Evolutionary conservation across 2,329 filamentous ascomycete genomes (phyloP).

Genomic region (Hypoxylon sp.): DNA sequence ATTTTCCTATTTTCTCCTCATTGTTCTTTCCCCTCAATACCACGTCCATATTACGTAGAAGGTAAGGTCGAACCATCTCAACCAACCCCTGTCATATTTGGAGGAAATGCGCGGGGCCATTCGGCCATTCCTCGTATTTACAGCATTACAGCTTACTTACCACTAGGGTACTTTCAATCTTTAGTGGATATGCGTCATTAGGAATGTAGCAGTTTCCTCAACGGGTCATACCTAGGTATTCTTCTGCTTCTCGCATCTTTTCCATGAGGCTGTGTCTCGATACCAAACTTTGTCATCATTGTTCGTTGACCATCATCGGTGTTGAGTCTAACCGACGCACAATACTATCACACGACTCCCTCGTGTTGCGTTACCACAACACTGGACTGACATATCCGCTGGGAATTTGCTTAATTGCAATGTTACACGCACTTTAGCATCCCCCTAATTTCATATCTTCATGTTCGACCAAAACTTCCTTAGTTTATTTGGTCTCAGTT

Average conservation of each 20-base stretch:
- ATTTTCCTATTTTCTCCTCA: slow-evolving; percentile 1
- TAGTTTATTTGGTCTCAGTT: slow-evolving; percentile 25
- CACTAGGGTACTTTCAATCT: slow-evolving; percentile 7
- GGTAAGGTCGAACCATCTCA: slow-evolving; percentile 26
- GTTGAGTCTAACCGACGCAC: slow-evolving; percentile 18
- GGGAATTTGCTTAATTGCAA: slow-evolving; percentile 31
- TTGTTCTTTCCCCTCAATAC: slow-evolving; percentile 17
- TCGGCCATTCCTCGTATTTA: slow-evolving; percentile 43
- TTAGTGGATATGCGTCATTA: slow-evolving; percentile 21
- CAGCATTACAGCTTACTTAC: slow-evolving; percentile 25
- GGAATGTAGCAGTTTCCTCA: slow-evolving; percentile 42
- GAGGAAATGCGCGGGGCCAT: slow-evolving; percentile 34
- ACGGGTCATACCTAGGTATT: slow-evolving; percentile 13
- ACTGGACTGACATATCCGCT: slow-evolving; percentile 6
- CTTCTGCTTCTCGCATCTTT: slow-evolving; percentile 2
- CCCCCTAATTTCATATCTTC: slow-evolving; percentile 16
- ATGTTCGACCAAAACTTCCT: slow-evolving; percentile 30
- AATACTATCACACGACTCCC: slow-evolving; percentile 16
- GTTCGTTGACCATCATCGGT: slow-evolving; percentile 13
- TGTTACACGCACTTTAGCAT: slow-evolving; percentile 31
- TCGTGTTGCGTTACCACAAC: slow-evolving; percentile 22
- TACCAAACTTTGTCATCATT: slow-evolving; percentile 35
- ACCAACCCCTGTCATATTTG: slow-evolving; percentile 26
- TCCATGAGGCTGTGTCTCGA: slow-evolving; percentile 26
- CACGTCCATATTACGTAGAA: slow-evolving; percentile 6